phyloP scores from a whole-genome alignment of 2,329 filamentous ascomycete species.

The Paraphoma chrysanthemicola region DNA sequence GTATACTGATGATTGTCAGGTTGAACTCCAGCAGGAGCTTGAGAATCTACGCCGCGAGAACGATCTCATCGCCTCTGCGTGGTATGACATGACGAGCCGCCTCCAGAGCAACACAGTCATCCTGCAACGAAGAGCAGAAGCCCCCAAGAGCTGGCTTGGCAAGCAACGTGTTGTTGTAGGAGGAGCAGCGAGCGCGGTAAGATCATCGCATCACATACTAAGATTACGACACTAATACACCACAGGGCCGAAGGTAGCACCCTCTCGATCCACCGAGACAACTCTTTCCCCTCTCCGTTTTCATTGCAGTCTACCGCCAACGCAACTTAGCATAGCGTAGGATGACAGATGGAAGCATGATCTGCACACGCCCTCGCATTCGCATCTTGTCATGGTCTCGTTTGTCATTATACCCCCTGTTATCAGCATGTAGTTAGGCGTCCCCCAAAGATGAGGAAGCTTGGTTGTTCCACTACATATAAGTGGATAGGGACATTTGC shows the following conservation, averaged over 20 bases:
- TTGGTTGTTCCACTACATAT: not conserved
- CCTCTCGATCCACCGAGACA: slow-evolving; percentile 17
- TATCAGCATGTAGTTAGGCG: not conserved
- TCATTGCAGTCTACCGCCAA: not conserved
- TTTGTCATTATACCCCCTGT: not conserved
- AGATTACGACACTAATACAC: not conserved
- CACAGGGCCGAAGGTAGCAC: slow-evolving; percentile 27
- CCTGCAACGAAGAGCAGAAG: slow-evolving; percentile 75
- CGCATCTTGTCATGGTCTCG: not conserved
- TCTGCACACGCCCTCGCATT: not conserved
- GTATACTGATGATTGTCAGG: slow-evolving; percentile 13
- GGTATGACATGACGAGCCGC: slow-evolving; percentile 81
- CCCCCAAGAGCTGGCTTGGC: slow-evolving; percentile 81
- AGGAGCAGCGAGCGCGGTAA: slow-evolving; percentile 29
- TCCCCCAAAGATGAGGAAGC: not conserved
- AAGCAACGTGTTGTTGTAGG: slow-evolving; percentile 71
- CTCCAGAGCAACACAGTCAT: slow-evolving; percentile 85
- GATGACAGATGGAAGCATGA: not conserved
- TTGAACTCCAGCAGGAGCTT: slow-evolving; percentile 56
- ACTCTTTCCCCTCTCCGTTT: slow-evolving; percentile 7
- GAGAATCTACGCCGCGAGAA: slow-evolving; percentile 80
- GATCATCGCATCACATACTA: not conserved
- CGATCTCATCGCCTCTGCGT: slow-evolving; percentile 79
- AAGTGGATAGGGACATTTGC: not conserved
- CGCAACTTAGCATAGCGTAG: not conserved